Base-by-base conservation (phyloP, 345 rosid species). In the Laguncularia racemosa region DNA sequence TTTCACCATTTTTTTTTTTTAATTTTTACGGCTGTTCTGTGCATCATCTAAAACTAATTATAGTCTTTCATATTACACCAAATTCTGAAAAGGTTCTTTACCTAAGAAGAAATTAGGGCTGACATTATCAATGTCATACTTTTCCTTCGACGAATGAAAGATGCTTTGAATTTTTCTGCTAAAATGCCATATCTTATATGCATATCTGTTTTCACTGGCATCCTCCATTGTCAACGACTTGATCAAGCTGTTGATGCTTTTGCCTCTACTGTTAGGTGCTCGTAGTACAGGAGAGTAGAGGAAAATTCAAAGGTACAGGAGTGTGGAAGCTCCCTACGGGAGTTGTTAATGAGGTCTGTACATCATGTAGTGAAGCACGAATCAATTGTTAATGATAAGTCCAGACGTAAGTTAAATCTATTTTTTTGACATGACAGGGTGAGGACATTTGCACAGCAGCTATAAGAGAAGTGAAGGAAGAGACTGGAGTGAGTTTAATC, bases 281-380 rank as follows among this genome's bases (percentile, higher is more conserved):
- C 14, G 97, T 91, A 43, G 97, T 91, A 52, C 85, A 82, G 66
- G 97, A 91, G 62, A 79, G 59, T 6, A 55, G 17, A 33, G 98
- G 98, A 13, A 54, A 20, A 18, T 88, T 88, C 68, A 66, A 48
- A 72, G 84, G 73, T 19, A 77, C 45, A 16, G 83, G 76, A 20
- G 69, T 84, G 1, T 91, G 97, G 96, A 91, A 91, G 64, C 68
- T 85, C 44, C 97, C 95, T 12, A 88, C 96, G 0, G 97, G 97
- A 17, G 83, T 70, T 21, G 81, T 78, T 48, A 46, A 85, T 23
- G 83, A 81, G 84, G 97, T 91, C 46, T 12, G 3, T 40, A 55
- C 46, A 18, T 33, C 11, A 6, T 15, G 14, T 18, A 13, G 16
- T n/a, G 56, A 16, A 54, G n/a, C 13, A 55, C 54, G 11, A 54